Evolutionary conservation across 257 asterid species (phyloP).

Genomic region (Plantago major): DNA sequence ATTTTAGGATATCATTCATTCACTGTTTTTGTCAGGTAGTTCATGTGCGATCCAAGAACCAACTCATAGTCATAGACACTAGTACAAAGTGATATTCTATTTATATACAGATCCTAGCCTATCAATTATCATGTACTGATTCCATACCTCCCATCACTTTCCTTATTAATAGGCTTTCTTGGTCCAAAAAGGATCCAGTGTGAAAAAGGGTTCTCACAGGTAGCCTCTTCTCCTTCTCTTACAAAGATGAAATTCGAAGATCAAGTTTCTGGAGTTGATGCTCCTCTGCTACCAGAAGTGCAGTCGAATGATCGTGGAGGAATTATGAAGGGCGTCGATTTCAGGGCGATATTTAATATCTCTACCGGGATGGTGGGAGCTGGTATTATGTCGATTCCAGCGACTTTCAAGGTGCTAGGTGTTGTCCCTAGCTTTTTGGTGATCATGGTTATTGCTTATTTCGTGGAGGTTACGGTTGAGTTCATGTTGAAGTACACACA

Average conservation of each 20-base stretch:
- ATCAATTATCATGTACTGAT: conserved; percentile 8
- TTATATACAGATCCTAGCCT: not conserved
- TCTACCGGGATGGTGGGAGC: conserved; percentile 96
- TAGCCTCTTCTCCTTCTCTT: not conserved
- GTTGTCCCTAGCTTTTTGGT: conserved; percentile 74
- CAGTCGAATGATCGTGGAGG: conserved; percentile 16
- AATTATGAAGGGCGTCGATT: conserved; percentile 48
- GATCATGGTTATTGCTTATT: conserved; percentile 58
- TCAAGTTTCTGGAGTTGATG: conserved; percentile 33
- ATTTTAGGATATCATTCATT: conserved; percentile 11
- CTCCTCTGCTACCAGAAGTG: conserved; percentile 50
- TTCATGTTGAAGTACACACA: conserved; percentile 64
- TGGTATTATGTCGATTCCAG: conserved; percentile 95
- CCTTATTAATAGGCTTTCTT: not conserved
- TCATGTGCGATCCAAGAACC: not conserved
- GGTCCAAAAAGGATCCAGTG: not conserved
- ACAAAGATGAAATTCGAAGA: conserved; percentile 30
- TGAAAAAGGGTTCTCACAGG: not conserved
- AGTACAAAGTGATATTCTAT: not conserved
- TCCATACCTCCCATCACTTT: not conserved
- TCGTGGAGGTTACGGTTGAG: conserved; percentile 94
- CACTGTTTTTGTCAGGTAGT: conserved; percentile 18
- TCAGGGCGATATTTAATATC: conserved; percentile 75
- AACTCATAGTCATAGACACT: not conserved
- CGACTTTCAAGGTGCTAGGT: conserved; percentile 82